Evolutionary conservation across 2,329 filamentous ascomycete species (phyloP), one percentile per base, ranked within the genome.

Genomic region (Cadophora luteo-olivacea): DNA sequence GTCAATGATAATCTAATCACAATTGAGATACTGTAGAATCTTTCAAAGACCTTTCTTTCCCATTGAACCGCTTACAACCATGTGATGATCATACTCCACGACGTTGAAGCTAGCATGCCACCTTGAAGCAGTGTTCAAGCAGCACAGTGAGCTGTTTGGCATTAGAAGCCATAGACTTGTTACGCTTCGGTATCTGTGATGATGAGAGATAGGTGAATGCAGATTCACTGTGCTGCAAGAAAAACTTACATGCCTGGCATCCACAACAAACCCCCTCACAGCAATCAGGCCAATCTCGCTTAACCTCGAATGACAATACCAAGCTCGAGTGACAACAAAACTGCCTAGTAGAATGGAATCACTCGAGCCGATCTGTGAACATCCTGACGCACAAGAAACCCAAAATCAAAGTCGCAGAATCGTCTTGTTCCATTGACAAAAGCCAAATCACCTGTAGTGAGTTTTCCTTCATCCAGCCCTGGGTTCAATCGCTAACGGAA

Each of bases 1-100:
- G 57, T 60, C 33, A 60, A 60, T 60, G 57, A 60, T 60, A 60
- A 60, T 60, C n/a, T 60, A 60, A 45, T 60, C 33, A 60, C 14
- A 19, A 25, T 25, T 60, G 55, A 58, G 25, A 12, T 22, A 24
- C 24, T 12, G 6, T 3, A 41, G 12, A 12, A 3, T 41, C 16
- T 41, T 12, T 41, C 7, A 41, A 41, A 5, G 5, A 4, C 11
- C 33, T 36, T 4, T 36, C 11, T 36, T 11, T 36, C 11, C 11
- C 11, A 36, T 36, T 4, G 33, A 4, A 36, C 33, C 11, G 33
- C 33, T n/a, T n/a, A 36, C 11, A 36, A 36, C 33, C 33, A 36
- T 36, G 33, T 36, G 33, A 36, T 36, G 33, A 5, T 36, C 33
- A 36, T 11, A 5, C 11, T 4, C 33, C 11, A 5, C 11, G 11